Evolutionary conservation across 495 filamentous ascomycete genomes (phyloP).

Genomic region (Neurospora discreta): DNA sequence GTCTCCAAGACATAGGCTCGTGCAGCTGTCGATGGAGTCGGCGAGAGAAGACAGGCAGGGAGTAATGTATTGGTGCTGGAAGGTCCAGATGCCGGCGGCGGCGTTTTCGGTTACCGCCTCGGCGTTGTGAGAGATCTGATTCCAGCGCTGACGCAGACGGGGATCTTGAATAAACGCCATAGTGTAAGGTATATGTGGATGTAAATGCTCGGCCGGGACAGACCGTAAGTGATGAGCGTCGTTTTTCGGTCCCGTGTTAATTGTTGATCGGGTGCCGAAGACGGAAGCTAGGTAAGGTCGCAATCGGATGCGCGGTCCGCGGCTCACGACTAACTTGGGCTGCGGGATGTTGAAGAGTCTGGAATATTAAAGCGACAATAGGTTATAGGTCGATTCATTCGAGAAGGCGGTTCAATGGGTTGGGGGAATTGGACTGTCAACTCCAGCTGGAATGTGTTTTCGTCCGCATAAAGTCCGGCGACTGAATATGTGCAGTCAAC

Average conservation of each 20-base stretch:
- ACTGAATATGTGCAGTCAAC: not conserved
- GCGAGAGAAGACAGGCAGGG: constrained; percentile 65
- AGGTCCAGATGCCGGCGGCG: constrained; percentile 77
- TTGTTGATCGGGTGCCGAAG: not conserved
- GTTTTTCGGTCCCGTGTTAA: not conserved
- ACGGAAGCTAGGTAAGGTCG: not conserved
- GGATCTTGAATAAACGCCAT: constrained; percentile 69
- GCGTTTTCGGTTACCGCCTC: constrained; percentile 88
- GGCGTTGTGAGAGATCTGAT: constrained; percentile 83
- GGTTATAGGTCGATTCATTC: not conserved
- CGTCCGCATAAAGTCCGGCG: not conserved
- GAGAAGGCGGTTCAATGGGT: not conserved
- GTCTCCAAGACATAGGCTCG: constrained; percentile 58
- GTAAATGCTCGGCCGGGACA: not conserved
- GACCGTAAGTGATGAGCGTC: not conserved
- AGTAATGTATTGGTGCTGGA: constrained; percentile 71
- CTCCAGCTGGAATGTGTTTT: not conserved
- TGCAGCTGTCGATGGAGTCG: constrained; percentile 56
- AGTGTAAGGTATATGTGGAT: not conserved
- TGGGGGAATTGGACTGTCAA: not conserved
- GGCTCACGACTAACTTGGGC: not conserved
- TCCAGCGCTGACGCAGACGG: constrained; percentile 85
- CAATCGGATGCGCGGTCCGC: not conserved
- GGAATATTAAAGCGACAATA: not conserved
- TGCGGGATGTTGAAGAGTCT: not conserved